These are phyloP conservation scores for Hypoxylon trugodes DNA, from an alignment of 495 filamentous ascomycete genomes.

Conservation along the genomic window DNA sequence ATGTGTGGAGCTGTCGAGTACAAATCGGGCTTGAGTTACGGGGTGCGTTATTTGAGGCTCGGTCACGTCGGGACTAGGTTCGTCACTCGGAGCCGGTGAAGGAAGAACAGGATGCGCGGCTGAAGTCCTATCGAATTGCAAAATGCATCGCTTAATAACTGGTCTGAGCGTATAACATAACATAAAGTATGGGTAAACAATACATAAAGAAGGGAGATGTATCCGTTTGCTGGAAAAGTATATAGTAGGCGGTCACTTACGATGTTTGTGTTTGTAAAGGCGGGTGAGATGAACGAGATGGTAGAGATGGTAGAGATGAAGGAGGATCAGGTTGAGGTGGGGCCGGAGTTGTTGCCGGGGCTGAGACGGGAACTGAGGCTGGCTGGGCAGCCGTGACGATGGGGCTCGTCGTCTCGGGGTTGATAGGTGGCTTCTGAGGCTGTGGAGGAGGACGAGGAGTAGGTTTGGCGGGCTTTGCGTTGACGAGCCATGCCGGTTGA, in stretches of 20 bases:
- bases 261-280: constrained; percentile 20
- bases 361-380: constrained; percentile 21
- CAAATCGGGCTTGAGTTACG: constrained; percentile 44
- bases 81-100: constrained; percentile 65
- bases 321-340: constrained; percentile 6
- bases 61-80: constrained; percentile 53
- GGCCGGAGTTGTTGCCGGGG: constrained; percentile 17
- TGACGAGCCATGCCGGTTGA: constrained; percentile 73
- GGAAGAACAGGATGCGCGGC: constrained; percentile 51
- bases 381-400: constrained; percentile 25
- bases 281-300: not conserved
- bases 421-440: constrained; percentile 10
- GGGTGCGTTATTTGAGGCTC: constrained; percentile 40
- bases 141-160: constrained; percentile 29
- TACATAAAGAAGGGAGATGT: not conserved
- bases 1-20: constrained; percentile 23
- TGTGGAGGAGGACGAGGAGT: constrained; percentile 48
- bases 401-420: constrained; percentile 3
- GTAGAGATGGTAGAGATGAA: not conserved
- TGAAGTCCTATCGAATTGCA: constrained; percentile 15
- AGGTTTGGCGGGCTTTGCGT: constrained; percentile 49
- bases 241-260: constrained; percentile 20
- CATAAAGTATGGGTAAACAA: not conserved
- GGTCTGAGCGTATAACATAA: not conserved
- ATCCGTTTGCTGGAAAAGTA: not conserved